Evolutionary conservation across 179 eudicot species (phyloP), one percentile per base, ranked within the genome.

Genomic region (Silene coronaria): DNA sequence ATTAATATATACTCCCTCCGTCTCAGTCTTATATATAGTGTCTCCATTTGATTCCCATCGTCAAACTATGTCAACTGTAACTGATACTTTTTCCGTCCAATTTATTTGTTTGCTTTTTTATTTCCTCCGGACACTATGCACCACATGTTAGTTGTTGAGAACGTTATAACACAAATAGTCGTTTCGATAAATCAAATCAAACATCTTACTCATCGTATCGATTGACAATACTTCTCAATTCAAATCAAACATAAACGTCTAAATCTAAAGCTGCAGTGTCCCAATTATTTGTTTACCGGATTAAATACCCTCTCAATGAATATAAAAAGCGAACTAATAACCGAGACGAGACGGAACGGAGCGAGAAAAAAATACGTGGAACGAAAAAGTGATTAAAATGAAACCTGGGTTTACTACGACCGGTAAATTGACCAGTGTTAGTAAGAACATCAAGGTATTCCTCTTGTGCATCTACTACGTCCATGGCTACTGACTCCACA

Each of bases 401-500:
- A 30, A 30, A 83, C 97, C 97, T 89, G 79, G 87, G 88, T 75
- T 92, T 92, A 51, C 88, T 64, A 74, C 76, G 17, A 71, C 96
- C 96, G 21, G 91, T 89, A 67, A 86, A 85, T 30, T 83, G 86
- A 38, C 96, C 96, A 23, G 84, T 64, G 71, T 81, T 87, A 5
- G 87, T 89, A 34, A 90, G 93, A 32, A 92, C 89, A 64, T 92
- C 97, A 46, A 92, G 73, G 72, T 80, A 78, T 69, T 92, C 97
- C 75, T 82, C 89, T 69, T 53, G 23, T 5, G 38, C 67, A 48
- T 53, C 77, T 19, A 2, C 77, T 19, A 2, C 82, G n/a, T 2
- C 85, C 82, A 82, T 82, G 72, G 72, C 80, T 36, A 8, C 9
- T 36, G 11, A 36, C 45, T 36, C 45, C 0, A 36, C 45, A 0